Evolutionary conservation across 306 rosid species (phyloP), one percentile per base, ranked within the genome.

Genomic region (Trichosanthes cucumerina): DNA sequence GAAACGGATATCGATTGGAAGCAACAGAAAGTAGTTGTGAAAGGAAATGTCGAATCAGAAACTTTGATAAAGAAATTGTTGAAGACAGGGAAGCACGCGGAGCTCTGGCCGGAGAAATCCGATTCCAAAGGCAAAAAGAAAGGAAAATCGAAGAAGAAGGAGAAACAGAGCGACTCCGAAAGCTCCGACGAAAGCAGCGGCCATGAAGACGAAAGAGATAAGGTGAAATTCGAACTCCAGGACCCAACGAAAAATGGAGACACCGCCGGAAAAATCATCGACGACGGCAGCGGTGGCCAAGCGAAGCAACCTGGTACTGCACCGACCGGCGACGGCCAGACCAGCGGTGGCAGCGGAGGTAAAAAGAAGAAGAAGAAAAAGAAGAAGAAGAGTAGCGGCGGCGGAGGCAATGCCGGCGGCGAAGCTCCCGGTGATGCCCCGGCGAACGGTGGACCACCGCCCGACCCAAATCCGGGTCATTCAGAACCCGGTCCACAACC

Each of bases 21-120:
- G 91, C 92, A 81, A 85, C 97, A 95, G 80, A 95, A 91, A 86
- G 98, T 95, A 38, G 90, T 85, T 0, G 98, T 95, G 38, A 89
- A 91, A 0, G 98, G 98, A 31, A 91, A 92, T 89, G 93, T 95
- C 73, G 92, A 85, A 2, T 89, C 87, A 3, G 93, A 87, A 36
- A 89, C 88, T 78, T 88, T 95, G 14, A 81, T 95, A 21, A 92
- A 87, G 90, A 95, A 86, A 84, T 95, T 95, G 38, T 33, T 72
- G 82, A 90, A 83, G 83, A 86, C 98, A 54, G 95, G 95, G n/a
- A 95, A 91, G 62, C 79, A 81, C 19, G 95, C 90, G 2, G 93
- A 92, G 83, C 90, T 90, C 36, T 92, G 86, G 92, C 97, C 95
- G 46, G 85, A 88, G 63, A 78, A 70, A 5, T 79, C 83, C 13